Conservation (phyloP, 169 alveolate species). For the Eimeria sp. region DNA sequence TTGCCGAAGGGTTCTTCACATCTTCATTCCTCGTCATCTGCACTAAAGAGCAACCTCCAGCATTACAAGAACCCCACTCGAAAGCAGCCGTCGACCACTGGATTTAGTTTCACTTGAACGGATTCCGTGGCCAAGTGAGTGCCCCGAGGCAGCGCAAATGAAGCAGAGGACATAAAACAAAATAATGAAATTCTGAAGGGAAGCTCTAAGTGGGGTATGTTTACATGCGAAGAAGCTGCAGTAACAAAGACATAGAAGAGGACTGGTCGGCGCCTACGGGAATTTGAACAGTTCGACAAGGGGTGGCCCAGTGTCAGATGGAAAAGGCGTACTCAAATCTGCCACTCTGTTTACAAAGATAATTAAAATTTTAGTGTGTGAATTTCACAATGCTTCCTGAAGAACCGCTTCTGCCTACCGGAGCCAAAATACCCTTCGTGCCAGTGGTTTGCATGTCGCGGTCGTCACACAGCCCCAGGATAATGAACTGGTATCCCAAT, state of each 20-base stretch:
- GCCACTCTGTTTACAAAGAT: not conserved
- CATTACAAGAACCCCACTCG: not conserved
- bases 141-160: not conserved
- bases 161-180: not conserved
- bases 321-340: not conserved
- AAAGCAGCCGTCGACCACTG: not conserved
- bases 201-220: not conserved
- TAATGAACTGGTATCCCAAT: not conserved
- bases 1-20: not conserved
- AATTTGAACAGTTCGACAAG: not conserved
- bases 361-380: not conserved
- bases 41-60: not conserved
- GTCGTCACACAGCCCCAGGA: not conserved
- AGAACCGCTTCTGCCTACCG: not conserved
- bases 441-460: slow-evolving; percentile 11
- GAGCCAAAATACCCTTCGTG: not conserved
- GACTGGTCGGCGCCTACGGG: not conserved
- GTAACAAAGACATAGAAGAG: not conserved
- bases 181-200: not conserved
- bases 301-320: not conserved
- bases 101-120: not conserved
- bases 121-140: not conserved
- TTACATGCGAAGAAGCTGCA: not conserved
- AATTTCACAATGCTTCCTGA: not conserved
- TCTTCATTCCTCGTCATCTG: not conserved